Evolutionary conservation across 495 filamentous ascomycete genomes (phyloP), one percentile per base, ranked within the genome.

Genomic region (Patellaria atrata): DNA sequence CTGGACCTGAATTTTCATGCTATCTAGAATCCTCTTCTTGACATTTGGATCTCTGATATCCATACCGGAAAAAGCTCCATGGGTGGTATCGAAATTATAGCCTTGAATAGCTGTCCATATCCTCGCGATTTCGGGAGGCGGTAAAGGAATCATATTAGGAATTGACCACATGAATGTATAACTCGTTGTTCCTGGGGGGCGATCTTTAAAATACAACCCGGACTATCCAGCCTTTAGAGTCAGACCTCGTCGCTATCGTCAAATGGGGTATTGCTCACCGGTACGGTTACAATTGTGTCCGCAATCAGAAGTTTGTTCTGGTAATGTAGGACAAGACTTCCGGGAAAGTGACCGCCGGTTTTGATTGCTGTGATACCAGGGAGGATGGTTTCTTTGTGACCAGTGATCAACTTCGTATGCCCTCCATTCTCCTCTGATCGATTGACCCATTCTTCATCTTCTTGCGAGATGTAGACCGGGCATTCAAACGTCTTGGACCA

Each of bases 151-250:
- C 69, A 77, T 74, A 51, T 87, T 85, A 3, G 80, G 80, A 46
- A 77, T 76, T 13, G 71, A 77, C 73, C 75, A 85, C 73, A 79
- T 75, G 56, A 87, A 85, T 3, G 70, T 51, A 53, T 68, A 87
- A 24, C 62, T 69, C 5, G 67, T 74, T 36, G 73, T 68, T 0
- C 68, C 73, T 4, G 54, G 38, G 3, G 63, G 67, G 15, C 76
- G 60, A 10, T 60, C 41, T 22, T 63, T 54, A 43, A 52, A 45
- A 26, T 62, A 62, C 11, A 52, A 31, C 0, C 33, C 50, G 9
- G 53, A 56, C 50, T 54, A 29, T 21, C 16, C 10, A 21, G 1
- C 17, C 20, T 13, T 27, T 30, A 48, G 28, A 51, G 44, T 28
- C 27, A 31, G 22, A 30, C 22, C 22, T 1, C 22, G 3, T 22